phyloP scores from a whole-genome alignment of 2,329 filamentous ascomycete species.

The Podosphaera xanthii region DNA sequence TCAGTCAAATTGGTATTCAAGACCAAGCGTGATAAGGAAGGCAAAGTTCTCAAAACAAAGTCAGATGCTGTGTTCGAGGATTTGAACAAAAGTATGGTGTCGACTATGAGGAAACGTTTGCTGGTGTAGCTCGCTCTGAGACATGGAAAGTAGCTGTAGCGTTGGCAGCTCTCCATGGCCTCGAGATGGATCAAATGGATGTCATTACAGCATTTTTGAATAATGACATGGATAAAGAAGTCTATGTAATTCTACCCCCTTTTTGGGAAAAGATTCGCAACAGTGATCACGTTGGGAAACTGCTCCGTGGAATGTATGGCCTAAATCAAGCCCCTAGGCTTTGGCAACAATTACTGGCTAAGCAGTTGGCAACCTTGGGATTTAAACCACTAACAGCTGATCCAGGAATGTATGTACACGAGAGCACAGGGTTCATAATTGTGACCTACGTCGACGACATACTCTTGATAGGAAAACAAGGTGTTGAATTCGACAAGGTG shows the following conservation, averaged over 20 bases:
- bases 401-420: not conserved
- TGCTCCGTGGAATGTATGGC: not conserved
- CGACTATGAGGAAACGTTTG: not conserved
- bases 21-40: slow-evolving; percentile 1
- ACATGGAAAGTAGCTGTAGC: too few relatives aligned
- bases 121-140: not conserved
- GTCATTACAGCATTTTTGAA: too few relatives aligned
- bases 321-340: not conserved
- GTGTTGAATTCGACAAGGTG: not conserved
- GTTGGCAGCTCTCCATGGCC: too few relatives aligned
- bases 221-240: too few relatives aligned
- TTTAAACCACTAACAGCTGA: not conserved
- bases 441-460: not conserved
- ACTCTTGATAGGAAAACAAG: slow-evolving; percentile 1
- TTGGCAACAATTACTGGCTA: not conserved
- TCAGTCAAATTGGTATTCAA: slow-evolving; percentile 1
- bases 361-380: not conserved
- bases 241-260: too few relatives aligned
- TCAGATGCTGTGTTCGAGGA: not conserved
- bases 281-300: too few relatives aligned
- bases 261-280: too few relatives aligned
- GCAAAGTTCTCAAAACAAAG: not conserved
- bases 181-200: too few relatives aligned
- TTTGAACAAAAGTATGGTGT: not conserved
- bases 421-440: not conserved